Conservation (phyloP, 2,329 filamentous ascomycete genomes). For the Coniochaeta prunicola region DNA sequence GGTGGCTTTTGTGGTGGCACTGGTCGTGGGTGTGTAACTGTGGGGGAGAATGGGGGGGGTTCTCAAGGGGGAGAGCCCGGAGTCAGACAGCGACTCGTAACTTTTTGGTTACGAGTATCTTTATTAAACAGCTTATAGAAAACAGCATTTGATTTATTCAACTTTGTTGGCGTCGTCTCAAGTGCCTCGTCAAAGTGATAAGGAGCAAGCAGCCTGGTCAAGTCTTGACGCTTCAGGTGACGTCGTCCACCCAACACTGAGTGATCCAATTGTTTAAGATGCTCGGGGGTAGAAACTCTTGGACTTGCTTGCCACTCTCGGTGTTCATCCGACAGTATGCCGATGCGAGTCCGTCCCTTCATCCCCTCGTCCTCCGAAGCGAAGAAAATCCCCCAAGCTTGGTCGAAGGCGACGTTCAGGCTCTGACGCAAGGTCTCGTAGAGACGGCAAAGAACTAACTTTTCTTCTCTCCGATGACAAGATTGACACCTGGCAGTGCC, state of each 20-base stretch:
- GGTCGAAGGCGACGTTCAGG: no score
- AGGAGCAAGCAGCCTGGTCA: not conserved
- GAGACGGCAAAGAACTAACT: constrained; percentile 50
- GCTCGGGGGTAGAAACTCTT: not conserved
- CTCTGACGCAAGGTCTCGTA: constrained; percentile 41
- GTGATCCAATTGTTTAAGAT: not conserved
- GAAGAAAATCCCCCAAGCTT: no score
- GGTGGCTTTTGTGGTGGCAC: not conserved
- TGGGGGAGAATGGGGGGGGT: not conserved
- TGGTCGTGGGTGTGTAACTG: not conserved
- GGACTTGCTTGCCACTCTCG: not conserved
- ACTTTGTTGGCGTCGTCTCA: not conserved
- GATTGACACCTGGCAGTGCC: constrained; percentile 38
- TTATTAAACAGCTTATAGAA: not conserved
- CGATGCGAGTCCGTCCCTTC: no score
- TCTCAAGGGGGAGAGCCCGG: not conserved
- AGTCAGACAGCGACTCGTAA: not conserved
- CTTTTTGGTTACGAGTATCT: not conserved
- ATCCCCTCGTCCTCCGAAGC: no score
- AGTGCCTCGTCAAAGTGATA: not conserved
- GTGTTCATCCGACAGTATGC: not conserved
- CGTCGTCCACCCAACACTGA: not conserved
- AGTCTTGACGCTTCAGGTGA: not conserved
- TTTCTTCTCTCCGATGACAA: constrained; percentile 57
- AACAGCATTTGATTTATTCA: not conserved